phyloP scores from a whole-genome alignment of 805 yeast species.

The Lipomyces sp. region DNA sequence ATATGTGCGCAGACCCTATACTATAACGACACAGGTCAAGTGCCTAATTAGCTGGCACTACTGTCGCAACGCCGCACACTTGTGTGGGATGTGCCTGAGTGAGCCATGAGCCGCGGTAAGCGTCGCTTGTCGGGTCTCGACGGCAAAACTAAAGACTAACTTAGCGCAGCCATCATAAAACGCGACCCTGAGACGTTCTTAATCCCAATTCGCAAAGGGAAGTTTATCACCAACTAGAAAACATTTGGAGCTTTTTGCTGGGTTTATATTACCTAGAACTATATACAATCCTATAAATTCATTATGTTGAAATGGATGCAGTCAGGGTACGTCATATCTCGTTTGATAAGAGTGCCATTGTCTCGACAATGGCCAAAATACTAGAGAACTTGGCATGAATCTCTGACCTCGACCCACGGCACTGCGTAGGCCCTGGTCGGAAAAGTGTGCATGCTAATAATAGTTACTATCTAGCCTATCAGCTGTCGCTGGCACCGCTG shows the following conservation, averaged over 20 bases:
- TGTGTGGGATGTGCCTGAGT: neutral
- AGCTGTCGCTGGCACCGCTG: conserved; percentile 96
- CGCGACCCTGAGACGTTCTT: no score
- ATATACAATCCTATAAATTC: neutral
- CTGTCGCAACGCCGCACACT: no score
- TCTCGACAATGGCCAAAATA: neutral
- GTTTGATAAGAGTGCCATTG: neutral
- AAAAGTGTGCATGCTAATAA: neutral
- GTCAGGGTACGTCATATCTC: conserved; percentile 52
- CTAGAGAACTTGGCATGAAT: no score
- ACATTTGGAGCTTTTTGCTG: neutral
- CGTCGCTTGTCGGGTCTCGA: neutral
- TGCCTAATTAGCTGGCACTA: no score
- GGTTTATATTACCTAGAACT: neutral
- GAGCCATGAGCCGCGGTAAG: neutral
- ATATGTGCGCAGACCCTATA: no score
- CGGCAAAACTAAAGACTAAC: neutral
- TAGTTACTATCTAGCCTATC: conserved; percentile 51
- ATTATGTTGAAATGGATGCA: conserved; percentile 80
- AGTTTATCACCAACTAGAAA: neutral
- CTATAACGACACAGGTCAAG: no score
- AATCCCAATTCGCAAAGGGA: neutral
- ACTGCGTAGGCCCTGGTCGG: neutral
- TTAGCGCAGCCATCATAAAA: no score
- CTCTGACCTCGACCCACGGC: neutral